Evolutionary conservation across 2,329 filamentous ascomycete species (phyloP), one percentile per base, ranked within the genome.

Genomic region (Blastomyces emzantsi): DNA sequence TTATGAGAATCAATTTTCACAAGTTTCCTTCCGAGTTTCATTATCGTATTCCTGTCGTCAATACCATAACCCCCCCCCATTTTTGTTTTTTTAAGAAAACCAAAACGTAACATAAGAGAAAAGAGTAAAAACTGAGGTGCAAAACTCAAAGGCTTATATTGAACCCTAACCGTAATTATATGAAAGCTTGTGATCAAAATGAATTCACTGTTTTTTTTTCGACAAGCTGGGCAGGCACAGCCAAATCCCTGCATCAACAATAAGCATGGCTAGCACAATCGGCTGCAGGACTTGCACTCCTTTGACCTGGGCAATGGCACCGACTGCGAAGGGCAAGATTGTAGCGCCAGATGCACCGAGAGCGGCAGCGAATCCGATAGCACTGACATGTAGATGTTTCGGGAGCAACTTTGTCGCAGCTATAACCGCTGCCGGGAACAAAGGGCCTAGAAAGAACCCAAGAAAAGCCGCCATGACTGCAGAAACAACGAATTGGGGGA

Each of bases 341-440:
- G 75, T 75, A 0, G 87, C 89, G 0, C 90, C 90, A 1, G 82
- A 83, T 0, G 89, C 87, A 2, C 90, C 90, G 73, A 93, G 86
- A 0, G 90, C 90, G 0, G 89, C 86, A 0, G 88, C 87, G 69
- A 95, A 93, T 0, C 90, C 90, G 66, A 95, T 90, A 0, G 87
- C 86, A n/a, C 83, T 85, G 52, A 94, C 88, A 70, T 95, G 91
- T 33, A 91, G 78, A 65, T 90, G 82, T 49, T 80, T 81, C 0
- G 90, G 90, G 1, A 95, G 79, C 3, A 94, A 78, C 69, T 90
- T 92, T 0, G 89, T 90, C 4, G 86, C 85, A 0, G 85, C 85
- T 0, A 92, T 85, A 11, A 94, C 82, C 0, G 85, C 88, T 0
- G 87, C 88, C 0, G 90, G 90, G 71, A 92, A 94, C 25, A 94